Conservation (phyloP, 192 early-diverging fungal species). For the Spinellus fusiger region DNA sequence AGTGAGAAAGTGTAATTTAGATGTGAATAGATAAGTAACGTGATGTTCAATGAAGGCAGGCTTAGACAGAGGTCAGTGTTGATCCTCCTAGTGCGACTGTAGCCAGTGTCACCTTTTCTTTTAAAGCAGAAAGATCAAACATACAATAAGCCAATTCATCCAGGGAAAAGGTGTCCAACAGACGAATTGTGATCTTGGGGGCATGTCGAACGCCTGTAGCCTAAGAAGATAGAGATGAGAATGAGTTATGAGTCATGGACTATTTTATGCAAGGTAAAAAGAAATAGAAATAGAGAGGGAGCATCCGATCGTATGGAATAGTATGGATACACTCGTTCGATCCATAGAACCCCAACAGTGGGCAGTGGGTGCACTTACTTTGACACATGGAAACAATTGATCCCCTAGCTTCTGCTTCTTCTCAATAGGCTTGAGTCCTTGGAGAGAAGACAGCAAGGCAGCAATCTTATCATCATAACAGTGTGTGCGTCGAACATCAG, state of each 20-base stretch:
- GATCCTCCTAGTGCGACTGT: not conserved
- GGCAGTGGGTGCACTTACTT: constrained; percentile 14
- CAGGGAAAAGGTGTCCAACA: constrained; percentile 29
- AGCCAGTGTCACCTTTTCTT: constrained; percentile 4
- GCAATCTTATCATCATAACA: not conserved
- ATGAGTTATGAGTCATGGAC: not conserved
- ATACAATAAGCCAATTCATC: constrained; percentile 27
- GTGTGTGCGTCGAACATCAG: not conserved
- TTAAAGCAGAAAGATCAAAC: constrained; percentile 25
- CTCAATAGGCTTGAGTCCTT: constrained; percentile 15
- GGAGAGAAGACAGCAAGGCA: constrained; percentile 15
- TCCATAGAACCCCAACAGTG: not conserved
- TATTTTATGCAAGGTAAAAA: not conserved
- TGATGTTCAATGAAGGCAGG: too few species aligned
- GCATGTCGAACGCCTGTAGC: constrained; percentile 26
- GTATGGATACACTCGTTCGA: too few species aligned
- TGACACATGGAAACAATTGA: constrained; percentile 29
- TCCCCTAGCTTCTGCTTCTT: constrained; percentile 34
- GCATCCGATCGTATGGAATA: too few species aligned
- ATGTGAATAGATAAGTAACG: too few species aligned
- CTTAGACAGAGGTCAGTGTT: too few species aligned
- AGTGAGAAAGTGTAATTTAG: too few species aligned
- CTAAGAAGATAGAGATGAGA: not conserved
- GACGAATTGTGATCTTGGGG: constrained; percentile 33
- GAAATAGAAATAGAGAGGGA: too few species aligned